Percentiles rank a stretch among this genome's conserved stretches.
Conservation (phyloP, 768 basidiomycete genomes). For the Hypholoma sublateritium region DNA sequence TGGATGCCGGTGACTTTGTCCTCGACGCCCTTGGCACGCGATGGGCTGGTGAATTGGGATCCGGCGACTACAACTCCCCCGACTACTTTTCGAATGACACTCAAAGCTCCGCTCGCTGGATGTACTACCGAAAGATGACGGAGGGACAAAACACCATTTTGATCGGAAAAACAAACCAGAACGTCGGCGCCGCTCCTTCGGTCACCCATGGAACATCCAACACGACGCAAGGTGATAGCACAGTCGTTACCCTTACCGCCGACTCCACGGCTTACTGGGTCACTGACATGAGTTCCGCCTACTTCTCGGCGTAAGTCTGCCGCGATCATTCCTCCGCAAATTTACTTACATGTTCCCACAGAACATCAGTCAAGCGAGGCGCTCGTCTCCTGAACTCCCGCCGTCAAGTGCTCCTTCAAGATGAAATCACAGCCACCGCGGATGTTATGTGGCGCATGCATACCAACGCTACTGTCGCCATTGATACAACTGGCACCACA, state of each 20-base stretch:
- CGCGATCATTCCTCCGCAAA: background rate
- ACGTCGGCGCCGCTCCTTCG: slow-evolving; percentile 65
- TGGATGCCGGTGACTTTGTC: slow-evolving; percentile 95
- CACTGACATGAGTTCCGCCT: slow-evolving; percentile 77
- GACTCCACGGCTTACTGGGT: slow-evolving; percentile 81
- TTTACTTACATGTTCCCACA: slow-evolving; percentile 26
- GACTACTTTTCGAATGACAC: slow-evolving; percentile 78
- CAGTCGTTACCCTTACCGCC: slow-evolving; percentile 60
- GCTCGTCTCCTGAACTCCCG: slow-evolving; percentile 81
- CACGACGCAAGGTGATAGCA: slow-evolving; percentile 83
- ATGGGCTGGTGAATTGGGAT: slow-evolving; percentile 95
- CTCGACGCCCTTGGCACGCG: slow-evolving; percentile 90
- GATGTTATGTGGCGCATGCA: slow-evolving; percentile 89
- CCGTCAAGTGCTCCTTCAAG: slow-evolving; percentile 88
- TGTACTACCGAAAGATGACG: slow-evolving; percentile 94
- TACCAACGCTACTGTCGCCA: slow-evolving; percentile 83
- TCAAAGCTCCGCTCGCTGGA: slow-evolving; percentile 76
- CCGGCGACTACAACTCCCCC: slow-evolving; percentile 72
- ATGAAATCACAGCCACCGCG: slow-evolving; percentile 71
- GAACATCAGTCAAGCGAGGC: slow-evolving; percentile 79
- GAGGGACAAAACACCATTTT: slow-evolving; percentile 97
- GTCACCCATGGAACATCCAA: slow-evolving; percentile 50
- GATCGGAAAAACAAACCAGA: slow-evolving; percentile 76
- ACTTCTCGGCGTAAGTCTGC: slow-evolving; percentile 63
- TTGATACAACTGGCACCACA: slow-evolving; percentile 48